Base-by-base conservation (phyloP, 306 rosid species). In the Hippophae rhamnoides region DNA sequence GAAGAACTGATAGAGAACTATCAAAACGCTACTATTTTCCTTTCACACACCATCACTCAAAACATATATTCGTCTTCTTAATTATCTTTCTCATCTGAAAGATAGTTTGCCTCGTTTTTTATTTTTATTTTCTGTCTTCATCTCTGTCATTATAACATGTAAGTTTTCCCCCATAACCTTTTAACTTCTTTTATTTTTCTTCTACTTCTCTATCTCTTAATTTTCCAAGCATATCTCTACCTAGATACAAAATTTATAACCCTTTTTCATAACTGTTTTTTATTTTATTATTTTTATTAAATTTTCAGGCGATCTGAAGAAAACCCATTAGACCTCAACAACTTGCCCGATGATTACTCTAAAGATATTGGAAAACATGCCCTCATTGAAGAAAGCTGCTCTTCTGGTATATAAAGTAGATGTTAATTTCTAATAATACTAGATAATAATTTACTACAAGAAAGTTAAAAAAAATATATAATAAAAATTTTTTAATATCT, bases 1-100 rank as follows among this genome's bases (percentile, higher is more conserved):
- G 95, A 86, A 51, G 74, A 88, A 92, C 99, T 85, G 96, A 92
- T 88, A 83, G 99, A 85, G 86, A 88, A 88, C 93, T 88, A 87
- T 92, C 93, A 92, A 87, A 82, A 81, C 96, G 85, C 97, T n/a
- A 46, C 13, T 59, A 77, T 82, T 87, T 76, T 88, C 89, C 84
- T 83, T 82, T 31, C 38, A 31, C 38, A 31, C 73, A 82, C 89
- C 92, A 78, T 83, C 89, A 79, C 81, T 89, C 75, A 85, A 84
- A 84, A 80, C 76, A 74, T 74, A 78, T 58, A 84, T 80, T 76
- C 68, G 47, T 72, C 73, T 60, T 63, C 58, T 78, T 74, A 60
- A 10, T 66, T 41, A 42, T 51, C 48, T 51, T 72, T 43, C 71
- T 48, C 67, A 57, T 76, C 86, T 71, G 61, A 70, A 77, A 73